Conservation (phyloP, 345 rosid species). For the Erysimum cheiranthoides region DNA sequence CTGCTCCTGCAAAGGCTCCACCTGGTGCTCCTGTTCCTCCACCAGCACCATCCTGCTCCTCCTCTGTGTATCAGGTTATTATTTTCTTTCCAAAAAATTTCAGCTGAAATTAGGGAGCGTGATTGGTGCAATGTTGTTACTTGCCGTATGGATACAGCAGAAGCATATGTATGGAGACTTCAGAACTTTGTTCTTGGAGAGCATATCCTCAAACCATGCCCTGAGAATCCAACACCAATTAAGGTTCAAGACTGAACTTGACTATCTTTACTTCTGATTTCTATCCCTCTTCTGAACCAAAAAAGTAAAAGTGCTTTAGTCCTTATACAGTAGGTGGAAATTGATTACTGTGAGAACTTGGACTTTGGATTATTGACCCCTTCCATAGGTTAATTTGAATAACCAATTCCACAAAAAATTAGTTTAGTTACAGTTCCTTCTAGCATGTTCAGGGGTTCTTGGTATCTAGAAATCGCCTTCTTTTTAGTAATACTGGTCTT, state of each 20-base stretch:
- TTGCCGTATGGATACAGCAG: constrained; percentile 87
- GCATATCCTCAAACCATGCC: constrained; percentile 91
- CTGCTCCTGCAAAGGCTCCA: constrained; percentile 62
- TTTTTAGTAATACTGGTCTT: not conserved
- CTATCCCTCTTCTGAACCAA: constrained; percentile 7
- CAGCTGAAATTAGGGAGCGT: constrained; percentile 98
- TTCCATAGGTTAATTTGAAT: constrained; percentile 3
- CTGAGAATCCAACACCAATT: constrained; percentile 78
- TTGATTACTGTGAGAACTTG: not conserved
- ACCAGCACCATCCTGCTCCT: constrained; percentile 94
- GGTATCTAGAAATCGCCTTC: not conserved
- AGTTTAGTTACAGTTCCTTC: constrained; percentile 15
- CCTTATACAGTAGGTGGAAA: constrained; percentile 12
- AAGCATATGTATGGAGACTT: constrained; percentile 98
- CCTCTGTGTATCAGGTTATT: too few relatives aligned
- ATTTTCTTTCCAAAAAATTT: constrained; percentile 34
- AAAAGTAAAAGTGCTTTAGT: constrained; percentile 1
- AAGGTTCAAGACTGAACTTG: constrained; percentile 59
- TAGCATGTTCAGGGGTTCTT: constrained; percentile 17
- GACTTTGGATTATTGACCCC: not conserved
- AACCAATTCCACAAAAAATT: not conserved
- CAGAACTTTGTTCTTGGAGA: constrained; percentile 97
- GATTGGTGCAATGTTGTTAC: constrained; percentile 99
- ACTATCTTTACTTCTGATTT: constrained; percentile 15
- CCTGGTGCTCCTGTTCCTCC: constrained; percentile 71